Conservation (phyloP, 2,329 filamentous ascomycete species). For the Colletotrichum nymphaeae region DNA sequence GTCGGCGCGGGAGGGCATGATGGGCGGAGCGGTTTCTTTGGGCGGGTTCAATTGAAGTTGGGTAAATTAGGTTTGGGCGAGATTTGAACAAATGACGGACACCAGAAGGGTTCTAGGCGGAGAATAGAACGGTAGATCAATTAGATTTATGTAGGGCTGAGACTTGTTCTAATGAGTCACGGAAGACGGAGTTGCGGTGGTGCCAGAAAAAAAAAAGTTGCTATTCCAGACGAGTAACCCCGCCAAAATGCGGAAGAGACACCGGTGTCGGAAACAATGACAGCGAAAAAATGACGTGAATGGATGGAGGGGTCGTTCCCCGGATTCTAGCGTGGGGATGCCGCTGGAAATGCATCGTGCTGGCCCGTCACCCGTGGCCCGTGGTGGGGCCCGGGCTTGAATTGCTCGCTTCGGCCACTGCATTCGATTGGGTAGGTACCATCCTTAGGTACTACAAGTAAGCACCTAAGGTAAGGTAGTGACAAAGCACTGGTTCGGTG, state of each 20-base stretch:
- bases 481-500: too few species aligned
- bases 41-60: neutral
- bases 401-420: conserved; percentile 11
- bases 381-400: conserved; percentile 7
- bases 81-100: neutral
- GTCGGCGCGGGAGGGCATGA: conserved; percentile 79
- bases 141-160: conserved; percentile 11
- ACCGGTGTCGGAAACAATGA: conserved; percentile 25
- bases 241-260: conserved; percentile 30
- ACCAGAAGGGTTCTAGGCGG: neutral
- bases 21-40: conserved; percentile 1
- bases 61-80: neutral
- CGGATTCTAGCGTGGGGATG: conserved; percentile 29
- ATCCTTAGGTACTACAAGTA: too few species aligned
- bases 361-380: conserved; percentile 6
- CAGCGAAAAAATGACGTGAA: conserved; percentile 26
- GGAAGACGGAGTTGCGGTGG: conserved; percentile 1
- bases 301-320: conserved; percentile 34
- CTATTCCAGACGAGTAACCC: conserved; percentile 34
- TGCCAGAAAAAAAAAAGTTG: conserved; percentile 29
- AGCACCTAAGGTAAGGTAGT: too few species aligned
- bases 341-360: conserved; percentile 21
- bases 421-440: neutral
- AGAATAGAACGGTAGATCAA: neutral
- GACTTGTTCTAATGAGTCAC: conserved; percentile 27